Conservation (phyloP, 257 asterid species). For the Nicotiana benthamiana region DNA sequence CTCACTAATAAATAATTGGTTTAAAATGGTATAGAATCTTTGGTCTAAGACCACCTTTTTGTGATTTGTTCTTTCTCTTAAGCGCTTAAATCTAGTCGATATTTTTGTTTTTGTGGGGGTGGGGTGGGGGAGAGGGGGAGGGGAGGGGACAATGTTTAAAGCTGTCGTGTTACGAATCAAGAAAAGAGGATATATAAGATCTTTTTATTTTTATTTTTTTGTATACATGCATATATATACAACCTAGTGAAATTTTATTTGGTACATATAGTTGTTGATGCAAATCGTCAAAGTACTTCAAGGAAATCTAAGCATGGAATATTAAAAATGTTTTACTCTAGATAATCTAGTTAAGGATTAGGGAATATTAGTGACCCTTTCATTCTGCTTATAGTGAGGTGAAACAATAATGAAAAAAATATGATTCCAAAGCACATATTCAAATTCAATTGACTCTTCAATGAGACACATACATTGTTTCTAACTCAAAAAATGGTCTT, state of each 20-base stretch:
- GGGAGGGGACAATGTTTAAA: background rate
- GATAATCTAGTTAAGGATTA: background rate
- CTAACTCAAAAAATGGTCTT: background rate
- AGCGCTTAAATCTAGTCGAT: background rate
- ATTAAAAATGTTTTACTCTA: background rate
- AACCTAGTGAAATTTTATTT: background rate
- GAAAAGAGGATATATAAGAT: background rate
- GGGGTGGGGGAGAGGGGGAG: background rate
- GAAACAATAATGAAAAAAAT: background rate
- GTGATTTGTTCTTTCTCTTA: background rate
- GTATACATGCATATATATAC: too few species aligned
- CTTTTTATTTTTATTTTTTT: background rate
- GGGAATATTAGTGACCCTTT: background rate
- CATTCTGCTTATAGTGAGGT: background rate
- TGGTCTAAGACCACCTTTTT: background rate
- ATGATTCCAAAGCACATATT: slow-evolving; percentile 1
- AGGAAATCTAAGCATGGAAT: background rate
- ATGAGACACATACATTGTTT: background rate
- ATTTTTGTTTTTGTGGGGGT: too few species aligned
- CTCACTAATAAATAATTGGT: background rate
- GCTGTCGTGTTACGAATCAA: background rate
- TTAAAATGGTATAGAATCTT: background rate
- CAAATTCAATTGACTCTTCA: background rate
- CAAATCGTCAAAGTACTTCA: background rate
- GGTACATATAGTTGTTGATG: background rate